Evolutionary conservation across 2,329 filamentous ascomycete genomes (phyloP), one percentile per base, ranked within the genome.

Genomic region (Parasarocladium wereldwijsianum): DNA sequence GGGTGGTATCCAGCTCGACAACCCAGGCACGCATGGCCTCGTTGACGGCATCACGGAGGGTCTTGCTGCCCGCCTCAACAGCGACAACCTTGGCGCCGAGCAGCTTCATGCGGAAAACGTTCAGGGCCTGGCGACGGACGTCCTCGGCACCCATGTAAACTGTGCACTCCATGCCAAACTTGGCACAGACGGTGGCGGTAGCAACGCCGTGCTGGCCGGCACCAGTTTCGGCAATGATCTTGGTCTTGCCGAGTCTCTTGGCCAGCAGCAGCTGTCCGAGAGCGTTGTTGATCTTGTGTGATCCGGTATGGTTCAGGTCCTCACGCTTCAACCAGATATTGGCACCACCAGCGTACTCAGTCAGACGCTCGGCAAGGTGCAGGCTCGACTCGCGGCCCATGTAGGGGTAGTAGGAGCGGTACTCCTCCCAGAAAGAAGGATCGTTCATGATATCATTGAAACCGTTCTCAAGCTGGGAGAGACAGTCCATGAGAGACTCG

Each of bases 261-360:
- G 90, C 90, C 22, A 98, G 62, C 10, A 98, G 69, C 28, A 94
- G 75, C 55, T 98, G 90, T 3, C 90, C 90, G 7, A 98, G 64
- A 1, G 90, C 90, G 46, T 98, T 98, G 65, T 98, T 98, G 65
- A 98, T 96, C 70, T 98, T 98, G 67, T 98, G 90, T 38, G 82
- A 92, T 41, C 90, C 90, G 7, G 90, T 96, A 53, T 98, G 90
- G 58, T 96, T 96, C 33, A 96, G 64, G 51, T 98, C 90, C 58
- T 98, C 90, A 44, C 90, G 75, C 70, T 98, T 98, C 42, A 98
- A 61, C 78, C 87, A 98, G 60, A 98, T 93, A 49, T 85, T 93
- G 28, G 90, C 87, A 36, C 90, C 90, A 15, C 85, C 84, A 27
- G 83, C 85, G 45, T 87, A 63, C 49, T 92, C 78, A 0, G 87